phyloP scores from a whole-genome alignment of 345 rosid genomes.

The Corchorus capsularis region DNA sequence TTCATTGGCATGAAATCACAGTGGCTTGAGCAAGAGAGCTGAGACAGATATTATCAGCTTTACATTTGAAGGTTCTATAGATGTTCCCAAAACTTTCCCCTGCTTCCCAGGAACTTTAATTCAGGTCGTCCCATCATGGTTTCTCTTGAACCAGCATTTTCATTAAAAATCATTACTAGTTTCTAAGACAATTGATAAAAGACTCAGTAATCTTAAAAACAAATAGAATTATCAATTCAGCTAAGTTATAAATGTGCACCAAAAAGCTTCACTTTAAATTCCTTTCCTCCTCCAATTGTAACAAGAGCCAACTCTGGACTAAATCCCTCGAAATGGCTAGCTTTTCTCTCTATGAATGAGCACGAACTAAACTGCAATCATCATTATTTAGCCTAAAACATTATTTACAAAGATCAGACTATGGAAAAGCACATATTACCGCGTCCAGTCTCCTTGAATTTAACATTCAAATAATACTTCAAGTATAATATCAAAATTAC shows the following conservation, averaged over 20 bases:
- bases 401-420: conserved; percentile 41
- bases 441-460: conserved; percentile 95
- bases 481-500: conserved; percentile 6
- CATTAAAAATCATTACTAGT: conserved; percentile 4
- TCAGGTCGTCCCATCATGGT: conserved; percentile 39
- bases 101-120: conserved; percentile 85
- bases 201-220: conserved; percentile 6
- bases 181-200: conserved; percentile 12
- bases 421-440: conserved; percentile 93
- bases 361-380: conserved; percentile 79
- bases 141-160: conserved; percentile 25
- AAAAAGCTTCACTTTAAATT: conserved; percentile 94
- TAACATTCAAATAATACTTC: conserved; percentile 85
- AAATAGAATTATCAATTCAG: conserved; percentile 3
- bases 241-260: conserved; percentile 45
- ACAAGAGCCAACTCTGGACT: conserved; percentile 92
- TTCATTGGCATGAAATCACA: conserved; percentile 4
- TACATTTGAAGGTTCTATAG: conserved; percentile 74
- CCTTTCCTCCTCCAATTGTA: conserved; percentile 90
- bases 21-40: conserved; percentile 14
- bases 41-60: conserved; percentile 57
- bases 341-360: conserved; percentile 97
- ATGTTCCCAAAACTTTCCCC: conserved; percentile 89
- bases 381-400: conserved; percentile 2
- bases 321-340: conserved; percentile 93